Evolutionary conservation across 1,139 yeast genomes (phyloP).

Genomic region (Spencermartinsiella ligniputridi): DNA sequence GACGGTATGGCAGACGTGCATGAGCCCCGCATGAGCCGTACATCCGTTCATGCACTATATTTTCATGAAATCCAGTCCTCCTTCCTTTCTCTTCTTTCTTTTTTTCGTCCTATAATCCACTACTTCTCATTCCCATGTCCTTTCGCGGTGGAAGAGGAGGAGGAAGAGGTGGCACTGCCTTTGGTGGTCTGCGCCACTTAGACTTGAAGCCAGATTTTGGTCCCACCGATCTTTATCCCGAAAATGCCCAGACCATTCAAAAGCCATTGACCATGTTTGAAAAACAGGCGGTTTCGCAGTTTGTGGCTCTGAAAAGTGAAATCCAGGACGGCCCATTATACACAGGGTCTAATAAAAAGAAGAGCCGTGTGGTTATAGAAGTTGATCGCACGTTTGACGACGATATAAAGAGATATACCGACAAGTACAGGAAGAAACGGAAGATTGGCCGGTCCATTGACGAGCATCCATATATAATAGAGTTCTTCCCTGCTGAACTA

Average conservation of each 20-base stretch:
- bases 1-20: too few species aligned
- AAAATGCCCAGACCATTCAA: constrained; percentile 52
- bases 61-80: too few species aligned
- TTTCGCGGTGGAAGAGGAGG: constrained; percentile 22
- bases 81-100: neutral
- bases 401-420: constrained; percentile 36
- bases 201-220: constrained; percentile 25
- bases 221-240: constrained; percentile 30
- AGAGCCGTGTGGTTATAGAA: constrained; percentile 26
- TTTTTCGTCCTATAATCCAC: neutral
- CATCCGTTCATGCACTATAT: too few species aligned
- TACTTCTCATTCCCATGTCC: constrained; percentile 17
- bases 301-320: constrained; percentile 52
- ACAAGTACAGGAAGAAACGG: constrained; percentile 52
- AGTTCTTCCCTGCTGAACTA: constrained; percentile 74
- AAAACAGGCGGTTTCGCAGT: constrained; percentile 57
- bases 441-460: constrained; percentile 73
- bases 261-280: constrained; percentile 57
- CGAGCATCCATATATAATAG: constrained; percentile 65
- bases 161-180: constrained; percentile 15
- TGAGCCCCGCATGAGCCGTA: too few species aligned
- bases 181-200: constrained; percentile 12
- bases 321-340: constrained; percentile 74
- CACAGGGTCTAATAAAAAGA: constrained; percentile 48
- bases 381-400: constrained; percentile 29